Percentiles rank a stretch among this genome's conserved stretches.
Conservation (phyloP, 2,329 filamentous ascomycete species). For the Arthrobotrys musiformis region DNA sequence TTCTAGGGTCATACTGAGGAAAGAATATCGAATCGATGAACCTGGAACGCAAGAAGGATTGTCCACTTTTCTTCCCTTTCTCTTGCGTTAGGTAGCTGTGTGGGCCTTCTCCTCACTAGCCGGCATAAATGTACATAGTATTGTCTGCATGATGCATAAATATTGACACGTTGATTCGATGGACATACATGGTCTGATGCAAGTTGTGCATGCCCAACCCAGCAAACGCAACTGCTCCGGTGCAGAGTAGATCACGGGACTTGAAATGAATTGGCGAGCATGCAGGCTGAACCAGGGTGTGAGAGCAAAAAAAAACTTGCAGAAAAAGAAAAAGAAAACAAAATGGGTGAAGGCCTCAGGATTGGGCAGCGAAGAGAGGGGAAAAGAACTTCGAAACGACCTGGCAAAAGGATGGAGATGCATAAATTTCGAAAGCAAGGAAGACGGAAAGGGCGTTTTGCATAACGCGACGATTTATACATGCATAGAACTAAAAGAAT, state of each 20-base stretch:
- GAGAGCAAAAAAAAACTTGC: slow-evolving; percentile 52
- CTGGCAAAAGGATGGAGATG: slow-evolving; percentile 32
- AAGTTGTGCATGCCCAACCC: slow-evolving; percentile 45
- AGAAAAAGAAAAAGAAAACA: slow-evolving; percentile 48
- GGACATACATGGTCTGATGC: slow-evolving; percentile 14
- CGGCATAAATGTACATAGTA: slow-evolving; percentile 21
- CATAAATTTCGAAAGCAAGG: slow-evolving; percentile 50
- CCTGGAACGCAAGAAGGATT: slow-evolving; percentile 18
- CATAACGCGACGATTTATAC: slow-evolving; percentile 45
- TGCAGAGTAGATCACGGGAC: slow-evolving; percentile 32
- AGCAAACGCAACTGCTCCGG: slow-evolving; percentile 46
- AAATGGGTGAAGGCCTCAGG: slow-evolving; percentile 1
- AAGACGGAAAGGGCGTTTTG: slow-evolving; percentile 53
- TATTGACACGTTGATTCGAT: slow-evolving; percentile 49
- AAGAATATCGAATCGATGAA: slow-evolving; percentile 34
- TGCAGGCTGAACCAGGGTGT: slow-evolving; percentile 28
- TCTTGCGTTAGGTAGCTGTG: slow-evolving; percentile 29
- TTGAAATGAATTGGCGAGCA: slow-evolving; percentile 44
- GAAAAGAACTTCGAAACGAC: slow-evolving; percentile 19
- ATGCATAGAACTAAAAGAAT: slow-evolving; percentile 34
- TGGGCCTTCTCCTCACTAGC: slow-evolving; percentile 28
- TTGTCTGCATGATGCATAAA: slow-evolving; percentile 44
- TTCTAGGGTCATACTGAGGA: slow-evolving; percentile 6
- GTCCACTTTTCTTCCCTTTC: slow-evolving; percentile 8
- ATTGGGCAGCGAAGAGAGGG: neutral